These are phyloP conservation scores for Theobroma cacao DNA, from an alignment of 345 rosid species.

Conservation along the genomic window DNA sequence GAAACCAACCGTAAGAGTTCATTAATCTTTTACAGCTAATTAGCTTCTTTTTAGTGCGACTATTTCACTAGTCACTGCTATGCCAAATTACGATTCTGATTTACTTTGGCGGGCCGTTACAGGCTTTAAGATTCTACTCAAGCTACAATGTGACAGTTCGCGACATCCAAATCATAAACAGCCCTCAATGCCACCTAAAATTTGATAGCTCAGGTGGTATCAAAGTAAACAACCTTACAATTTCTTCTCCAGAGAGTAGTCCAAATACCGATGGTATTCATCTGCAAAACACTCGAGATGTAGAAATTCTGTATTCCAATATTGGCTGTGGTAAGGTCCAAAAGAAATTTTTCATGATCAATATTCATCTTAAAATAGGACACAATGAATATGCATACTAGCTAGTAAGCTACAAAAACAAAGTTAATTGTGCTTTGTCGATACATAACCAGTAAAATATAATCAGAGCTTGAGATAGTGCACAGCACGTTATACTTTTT, in stretches of 20 bases:
- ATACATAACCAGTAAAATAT: not conserved
- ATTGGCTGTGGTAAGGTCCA: slow-evolving; percentile 61
- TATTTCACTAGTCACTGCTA: not conserved
- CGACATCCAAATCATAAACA: slow-evolving; percentile 60
- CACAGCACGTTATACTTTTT: slow-evolving; percentile 40
- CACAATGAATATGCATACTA: no score
- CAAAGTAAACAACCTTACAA: slow-evolving; percentile 54
- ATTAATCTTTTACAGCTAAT: not conserved
- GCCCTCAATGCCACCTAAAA: slow-evolving; percentile 87
- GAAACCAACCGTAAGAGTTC: slow-evolving; percentile 73
- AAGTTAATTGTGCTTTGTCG: no score
- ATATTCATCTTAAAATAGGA: no score
- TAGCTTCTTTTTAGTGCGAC: not conserved
- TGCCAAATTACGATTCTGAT: not conserved
- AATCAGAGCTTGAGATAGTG: slow-evolving; percentile 28
- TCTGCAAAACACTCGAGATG: slow-evolving; percentile 74
- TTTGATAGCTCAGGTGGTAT: slow-evolving; percentile 70
- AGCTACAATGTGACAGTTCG: slow-evolving; percentile 72
- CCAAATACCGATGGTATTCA: slow-evolving; percentile 94
- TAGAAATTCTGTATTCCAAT: slow-evolving; percentile 69
- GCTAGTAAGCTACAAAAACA: no score
- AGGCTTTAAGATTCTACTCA: slow-evolving; percentile 80
- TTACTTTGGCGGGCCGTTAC: not conserved
- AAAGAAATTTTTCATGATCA: not conserved
- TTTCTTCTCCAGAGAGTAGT: slow-evolving; percentile 66